A percentile compares a stretch with the other conserved stretches of the same genome.
Conservation (phyloP, 345 rosid genomes). For the Gossypium thurberi region DNA sequence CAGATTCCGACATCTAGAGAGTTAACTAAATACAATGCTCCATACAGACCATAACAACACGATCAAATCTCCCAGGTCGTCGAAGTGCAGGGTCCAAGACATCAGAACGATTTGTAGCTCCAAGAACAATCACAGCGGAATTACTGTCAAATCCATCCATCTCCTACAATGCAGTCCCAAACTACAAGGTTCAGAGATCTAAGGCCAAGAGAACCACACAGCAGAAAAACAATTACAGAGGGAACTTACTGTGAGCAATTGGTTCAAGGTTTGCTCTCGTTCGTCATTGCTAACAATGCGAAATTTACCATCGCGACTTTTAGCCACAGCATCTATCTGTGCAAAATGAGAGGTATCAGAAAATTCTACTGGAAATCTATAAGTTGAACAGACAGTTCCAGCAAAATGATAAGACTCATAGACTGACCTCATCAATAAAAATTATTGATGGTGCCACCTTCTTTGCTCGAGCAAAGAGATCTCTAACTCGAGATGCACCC, state of each 20-base stretch:
- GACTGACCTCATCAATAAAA: conserved; percentile 84
- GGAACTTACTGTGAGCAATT: conserved; percentile 74
- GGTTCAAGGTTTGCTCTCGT: conserved; percentile 98
- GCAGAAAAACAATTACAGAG: conserved; percentile 5
- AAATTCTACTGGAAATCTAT: conserved; percentile 5
- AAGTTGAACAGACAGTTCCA: neutral
- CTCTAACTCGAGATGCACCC: conserved; percentile 99
- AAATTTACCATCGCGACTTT: conserved; percentile 91
- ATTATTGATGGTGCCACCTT: conserved; percentile 96
- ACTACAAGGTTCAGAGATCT: neutral
- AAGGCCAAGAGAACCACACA: neutral
- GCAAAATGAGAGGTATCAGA: conserved; percentile 7
- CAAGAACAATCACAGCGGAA: conserved; percentile 94
- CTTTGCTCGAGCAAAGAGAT: conserved; percentile 89
- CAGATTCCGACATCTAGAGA: conserved; percentile 11
- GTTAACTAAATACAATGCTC: conserved; percentile 8
- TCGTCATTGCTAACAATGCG: conserved; percentile 85
- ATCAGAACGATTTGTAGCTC: conserved; percentile 96
- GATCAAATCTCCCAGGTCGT: conserved; percentile 98
- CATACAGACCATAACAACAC: conserved; percentile 74
- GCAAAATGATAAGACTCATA: neutral
- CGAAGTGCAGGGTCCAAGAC: conserved; percentile 93
- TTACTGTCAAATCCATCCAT: conserved; percentile 99
- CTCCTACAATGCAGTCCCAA: conserved; percentile 50
- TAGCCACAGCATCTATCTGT: conserved; percentile 98